Evolutionary conservation across 306 rosid genomes (phyloP).

Genomic region (Astragalus glycyphyllos): DNA sequence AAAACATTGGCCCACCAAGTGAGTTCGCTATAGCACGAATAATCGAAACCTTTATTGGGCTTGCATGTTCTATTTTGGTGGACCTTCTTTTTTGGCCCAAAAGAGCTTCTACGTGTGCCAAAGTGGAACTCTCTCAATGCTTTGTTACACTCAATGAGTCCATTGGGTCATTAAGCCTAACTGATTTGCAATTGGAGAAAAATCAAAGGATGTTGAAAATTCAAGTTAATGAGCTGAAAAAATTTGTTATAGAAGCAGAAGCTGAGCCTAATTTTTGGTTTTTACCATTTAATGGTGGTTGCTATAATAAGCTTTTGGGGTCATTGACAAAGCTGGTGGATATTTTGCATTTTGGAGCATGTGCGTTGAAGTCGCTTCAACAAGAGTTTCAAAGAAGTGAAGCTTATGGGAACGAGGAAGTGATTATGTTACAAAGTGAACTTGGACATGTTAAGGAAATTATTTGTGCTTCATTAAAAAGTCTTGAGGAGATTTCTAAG

Average conservation of each 20-base stretch:
- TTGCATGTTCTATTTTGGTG: conserved; percentile 52
- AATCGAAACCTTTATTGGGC: conserved; percentile 69
- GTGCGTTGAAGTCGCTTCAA: conserved; percentile 48
- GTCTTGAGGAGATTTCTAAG: conserved; percentile 42
- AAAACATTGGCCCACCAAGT: conserved; percentile 63
- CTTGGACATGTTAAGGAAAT: conserved; percentile 56
- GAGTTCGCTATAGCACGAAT: conserved; percentile 69
- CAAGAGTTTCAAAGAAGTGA: conserved; percentile 46
- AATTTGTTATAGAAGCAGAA: conserved; percentile 63
- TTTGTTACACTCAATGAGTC: conserved; percentile 50
- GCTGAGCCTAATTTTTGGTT: conserved; percentile 78
- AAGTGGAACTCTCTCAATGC: conserved; percentile 52
- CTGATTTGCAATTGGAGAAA: conserved; percentile 42
- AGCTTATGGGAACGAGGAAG: conserved; percentile 43
- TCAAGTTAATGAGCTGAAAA: conserved; percentile 48
- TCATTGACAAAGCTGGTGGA: conserved; percentile 59
- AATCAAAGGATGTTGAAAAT: conserved; percentile 40
- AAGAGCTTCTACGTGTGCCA: conserved; percentile 61
- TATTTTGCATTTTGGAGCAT: conserved; percentile 50
- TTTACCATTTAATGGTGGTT: conserved; percentile 55
- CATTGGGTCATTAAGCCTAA: conserved; percentile 47
- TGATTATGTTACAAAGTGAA: conserved; percentile 46
- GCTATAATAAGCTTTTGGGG: conserved; percentile 51
- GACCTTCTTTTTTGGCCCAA: conserved; percentile 64
- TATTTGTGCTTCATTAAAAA: conserved; percentile 43